These are phyloP conservation scores for Erodium trifolium DNA, from an alignment of 441 rosid species.

Conservation along the genomic window DNA sequence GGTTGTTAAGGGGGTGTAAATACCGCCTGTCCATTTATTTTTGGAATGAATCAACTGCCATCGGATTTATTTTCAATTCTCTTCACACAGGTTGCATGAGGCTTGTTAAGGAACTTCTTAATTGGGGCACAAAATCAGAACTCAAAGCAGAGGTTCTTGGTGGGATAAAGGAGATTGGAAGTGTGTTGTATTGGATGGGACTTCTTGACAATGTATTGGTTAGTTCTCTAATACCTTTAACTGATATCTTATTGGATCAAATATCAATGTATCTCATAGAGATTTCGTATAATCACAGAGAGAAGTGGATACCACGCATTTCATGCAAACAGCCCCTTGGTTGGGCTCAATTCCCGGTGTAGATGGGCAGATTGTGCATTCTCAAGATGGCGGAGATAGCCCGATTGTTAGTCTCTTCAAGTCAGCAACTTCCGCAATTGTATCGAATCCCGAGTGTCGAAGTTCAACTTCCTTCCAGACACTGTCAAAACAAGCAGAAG, in stretches of 20 bases:
- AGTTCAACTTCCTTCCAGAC: slow-evolving; percentile 81
- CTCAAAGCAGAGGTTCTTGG: slow-evolving; percentile 84
- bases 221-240: slow-evolving; percentile 30
- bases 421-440: slow-evolving; percentile 70
- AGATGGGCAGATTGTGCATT: slow-evolving; percentile 81
- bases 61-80: slow-evolving; percentile 16
- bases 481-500: slow-evolving; percentile 98
- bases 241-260: background rate
- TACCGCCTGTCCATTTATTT: no score
- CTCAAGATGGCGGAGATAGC: slow-evolving; percentile 74
- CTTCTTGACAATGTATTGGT: slow-evolving; percentile 95
- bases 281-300: slow-evolving; percentile 45
- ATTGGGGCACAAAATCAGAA: slow-evolving; percentile 83
- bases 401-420: slow-evolving; percentile 88
- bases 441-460: slow-evolving; percentile 68
- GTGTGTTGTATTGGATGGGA: slow-evolving; percentile 90
- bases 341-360: slow-evolving; percentile 75
- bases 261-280: slow-evolving; percentile 14
- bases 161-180: slow-evolving; percentile 98
- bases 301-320: slow-evolving; percentile 76
- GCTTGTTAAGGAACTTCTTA: slow-evolving; percentile 84
- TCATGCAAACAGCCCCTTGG: slow-evolving; percentile 98
- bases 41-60: background rate
- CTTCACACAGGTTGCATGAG: slow-evolving; percentile 76
- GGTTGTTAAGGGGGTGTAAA: no score